Conservation (phyloP, 148 eudicot species). For the Pharnaceum exiguum region DNA sequence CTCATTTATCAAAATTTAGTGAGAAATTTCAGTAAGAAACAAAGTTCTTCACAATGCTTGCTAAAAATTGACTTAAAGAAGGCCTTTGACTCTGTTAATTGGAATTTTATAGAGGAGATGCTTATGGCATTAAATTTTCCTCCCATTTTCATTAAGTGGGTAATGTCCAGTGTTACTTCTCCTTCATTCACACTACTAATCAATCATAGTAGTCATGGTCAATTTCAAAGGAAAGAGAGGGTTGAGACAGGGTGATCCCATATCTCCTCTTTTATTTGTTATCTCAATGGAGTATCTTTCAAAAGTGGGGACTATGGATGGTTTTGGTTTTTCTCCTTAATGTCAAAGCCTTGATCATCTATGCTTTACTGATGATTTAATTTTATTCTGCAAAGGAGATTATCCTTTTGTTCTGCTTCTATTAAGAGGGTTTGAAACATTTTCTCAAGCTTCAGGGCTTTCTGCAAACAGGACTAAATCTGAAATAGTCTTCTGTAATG, state of each 20-base stretch:
- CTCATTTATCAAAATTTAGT: too few relatives aligned
- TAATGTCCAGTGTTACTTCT: neutral
- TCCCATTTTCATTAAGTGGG: neutral
- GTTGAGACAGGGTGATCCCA: neutral
- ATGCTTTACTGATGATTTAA: neutral
- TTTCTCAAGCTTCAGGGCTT: too few relatives aligned
- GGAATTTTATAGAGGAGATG: neutral
- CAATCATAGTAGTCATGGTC: neutral
- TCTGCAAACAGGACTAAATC: too few relatives aligned
- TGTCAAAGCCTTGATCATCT: neutral
- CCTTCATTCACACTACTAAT: neutral
- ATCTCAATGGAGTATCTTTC: neutral
- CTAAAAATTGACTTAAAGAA: neutral
- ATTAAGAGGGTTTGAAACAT: neutral
- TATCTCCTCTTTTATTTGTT: neutral
- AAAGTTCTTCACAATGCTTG: neutral
- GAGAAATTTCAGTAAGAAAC: neutral
- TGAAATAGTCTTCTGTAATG: too few relatives aligned
- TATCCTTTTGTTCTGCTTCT: neutral
- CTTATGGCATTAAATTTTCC: neutral
- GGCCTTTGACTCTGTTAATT: neutral
- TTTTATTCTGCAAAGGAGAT: neutral
- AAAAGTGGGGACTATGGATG: neutral
- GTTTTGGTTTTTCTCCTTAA: neutral
- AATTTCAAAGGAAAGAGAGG: neutral